Evolutionary conservation across 306 rosid species (phyloP).

Genomic region (Cicer cuneatum): DNA sequence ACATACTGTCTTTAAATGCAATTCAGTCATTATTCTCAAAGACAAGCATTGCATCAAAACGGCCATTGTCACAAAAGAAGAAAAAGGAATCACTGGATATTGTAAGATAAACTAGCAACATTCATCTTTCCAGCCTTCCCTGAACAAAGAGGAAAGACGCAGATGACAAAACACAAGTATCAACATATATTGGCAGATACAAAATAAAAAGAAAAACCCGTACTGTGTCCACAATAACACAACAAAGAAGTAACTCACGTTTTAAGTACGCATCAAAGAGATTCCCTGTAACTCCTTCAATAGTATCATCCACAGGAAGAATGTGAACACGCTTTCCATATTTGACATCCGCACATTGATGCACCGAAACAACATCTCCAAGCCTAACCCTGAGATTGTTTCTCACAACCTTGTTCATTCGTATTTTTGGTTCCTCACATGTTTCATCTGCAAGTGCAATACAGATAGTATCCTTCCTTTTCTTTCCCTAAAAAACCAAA

Average conservation of each 20-base stretch:
- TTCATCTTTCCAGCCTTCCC: neutral
- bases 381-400: constrained; percentile 94
- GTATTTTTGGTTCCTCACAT: constrained; percentile 86
- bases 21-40: neutral
- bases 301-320: constrained; percentile 92
- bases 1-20: neutral
- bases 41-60: neutral
- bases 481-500: constrained; percentile 72
- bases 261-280: constrained; percentile 88
- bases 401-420: constrained; percentile 96
- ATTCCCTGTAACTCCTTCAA: constrained; percentile 90
- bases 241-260: constrained; percentile 60
- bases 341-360: constrained; percentile 89
- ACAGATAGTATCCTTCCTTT: constrained; percentile 87
- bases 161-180: constrained; percentile 1
- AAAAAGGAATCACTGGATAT: neutral
- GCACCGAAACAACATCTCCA: constrained; percentile 94
- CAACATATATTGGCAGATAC: neutral
- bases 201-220: neutral
- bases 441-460: constrained; percentile 92
- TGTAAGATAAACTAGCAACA: neutral
- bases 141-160: neutral
- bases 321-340: constrained; percentile 93
- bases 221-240: constrained; percentile 16
- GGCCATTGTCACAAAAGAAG: neutral